Conservation (phyloP, 306 rosid species). For the Rubus parviflorus region DNA sequence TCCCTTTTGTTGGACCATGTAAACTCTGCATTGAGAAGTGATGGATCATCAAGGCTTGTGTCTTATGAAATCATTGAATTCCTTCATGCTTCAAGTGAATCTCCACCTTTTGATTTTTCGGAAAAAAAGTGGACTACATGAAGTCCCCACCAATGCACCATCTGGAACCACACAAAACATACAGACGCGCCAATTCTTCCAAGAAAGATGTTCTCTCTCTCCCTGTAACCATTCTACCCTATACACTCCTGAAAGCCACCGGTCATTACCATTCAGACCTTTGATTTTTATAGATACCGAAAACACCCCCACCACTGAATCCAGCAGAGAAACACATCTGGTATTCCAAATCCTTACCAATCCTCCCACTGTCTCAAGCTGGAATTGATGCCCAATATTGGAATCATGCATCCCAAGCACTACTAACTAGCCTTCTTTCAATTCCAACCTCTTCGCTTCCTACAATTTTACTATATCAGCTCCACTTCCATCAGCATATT, state of each 20-base stretch:
- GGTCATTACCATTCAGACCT: neutral
- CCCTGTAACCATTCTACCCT: neutral
- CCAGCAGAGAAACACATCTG: neutral
- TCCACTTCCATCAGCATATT: neutral
- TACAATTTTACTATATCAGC: neutral
- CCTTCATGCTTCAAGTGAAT: neutral
- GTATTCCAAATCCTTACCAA: no score
- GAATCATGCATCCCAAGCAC: no score
- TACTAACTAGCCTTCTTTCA: neutral
- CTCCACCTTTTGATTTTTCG: neutral
- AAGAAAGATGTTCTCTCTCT: neutral
- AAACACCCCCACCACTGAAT: neutral
- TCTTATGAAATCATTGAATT: neutral
- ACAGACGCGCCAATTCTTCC: neutral
- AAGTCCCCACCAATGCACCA: neutral
- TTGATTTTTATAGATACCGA: neutral
- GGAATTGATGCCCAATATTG: neutral
- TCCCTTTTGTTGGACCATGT: neutral
- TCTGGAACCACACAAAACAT: neutral
- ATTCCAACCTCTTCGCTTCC: neutral
- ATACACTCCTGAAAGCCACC: neutral
- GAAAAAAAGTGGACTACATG: neutral
- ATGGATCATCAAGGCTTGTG: neutral
- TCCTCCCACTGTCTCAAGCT: neutral
- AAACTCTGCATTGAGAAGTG: neutral